Evolutionary conservation across 345 rosid genomes (phyloP).

Genomic region (Acer saccharum): DNA sequence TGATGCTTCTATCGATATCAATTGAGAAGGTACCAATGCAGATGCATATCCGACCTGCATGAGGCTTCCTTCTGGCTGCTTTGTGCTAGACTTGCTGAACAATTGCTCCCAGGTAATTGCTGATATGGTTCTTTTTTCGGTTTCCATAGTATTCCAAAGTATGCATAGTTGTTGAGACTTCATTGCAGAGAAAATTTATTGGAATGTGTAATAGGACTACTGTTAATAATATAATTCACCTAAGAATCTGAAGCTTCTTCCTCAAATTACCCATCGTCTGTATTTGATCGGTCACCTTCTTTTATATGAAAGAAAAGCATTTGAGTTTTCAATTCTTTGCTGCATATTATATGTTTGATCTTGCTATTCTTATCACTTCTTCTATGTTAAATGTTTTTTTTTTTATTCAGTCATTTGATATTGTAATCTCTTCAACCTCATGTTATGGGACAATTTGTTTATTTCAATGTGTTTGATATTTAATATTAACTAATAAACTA

Average conservation of each 20-base stretch:
- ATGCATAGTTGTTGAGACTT: not conserved
- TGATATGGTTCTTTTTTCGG: not conserved
- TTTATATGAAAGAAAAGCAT: no score
- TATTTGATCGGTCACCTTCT: conserved; percentile 11
- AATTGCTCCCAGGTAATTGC: conserved; percentile 68
- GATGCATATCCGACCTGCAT: conserved; percentile 26
- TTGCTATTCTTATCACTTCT: conserved; percentile 42
- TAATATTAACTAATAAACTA: conserved; percentile 12
- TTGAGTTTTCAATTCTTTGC: conserved; percentile 30
- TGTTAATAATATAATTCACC: not conserved
- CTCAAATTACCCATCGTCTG: conserved; percentile 29
- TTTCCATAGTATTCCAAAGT: not conserved
- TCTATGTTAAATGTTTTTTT: conserved; percentile 18
- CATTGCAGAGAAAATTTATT: not conserved
- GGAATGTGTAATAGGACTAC: no score
- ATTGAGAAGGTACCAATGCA: conserved; percentile 41
- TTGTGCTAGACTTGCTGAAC: conserved; percentile 65
- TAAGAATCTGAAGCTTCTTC: conserved; percentile 7
- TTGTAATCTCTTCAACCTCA: conserved; percentile 18
- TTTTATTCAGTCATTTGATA: conserved; percentile 28
- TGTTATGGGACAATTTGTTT: conserved; percentile 2
- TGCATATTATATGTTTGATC: conserved; percentile 42
- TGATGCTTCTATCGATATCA: conserved; percentile 56
- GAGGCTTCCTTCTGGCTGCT: conserved; percentile 52
- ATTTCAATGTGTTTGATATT: not conserved